Base-by-base conservation (phyloP, 805 yeast genomes). In the Peterozyma toletana region DNA sequence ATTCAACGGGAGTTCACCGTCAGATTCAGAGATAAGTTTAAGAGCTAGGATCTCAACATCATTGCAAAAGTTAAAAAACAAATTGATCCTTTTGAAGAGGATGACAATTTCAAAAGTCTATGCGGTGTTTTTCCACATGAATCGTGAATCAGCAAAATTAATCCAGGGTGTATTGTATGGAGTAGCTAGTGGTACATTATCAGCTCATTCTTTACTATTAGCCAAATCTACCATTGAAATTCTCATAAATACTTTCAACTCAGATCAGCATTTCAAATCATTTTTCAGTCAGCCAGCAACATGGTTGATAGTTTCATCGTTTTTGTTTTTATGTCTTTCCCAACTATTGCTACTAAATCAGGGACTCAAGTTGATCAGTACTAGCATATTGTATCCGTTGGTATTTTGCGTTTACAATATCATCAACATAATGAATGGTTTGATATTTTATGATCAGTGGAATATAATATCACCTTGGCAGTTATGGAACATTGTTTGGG, bases 181-280 rank as follows among this genome's bases (percentile, higher is more conserved):
- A 1, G 54, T 78, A 15, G 66, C 79, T 4, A 77, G 88, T 39
- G 96, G 96, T 2, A 76, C 81, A 0, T 66, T 88, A 39, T 84
- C 95, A 0, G 96, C 96, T 0, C 95, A 86, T 57, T 85, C 96
- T 2, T 71, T 89, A 40, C 68, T 89, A 45, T 71, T 87, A 62
- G 96, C 96, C n/a, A 88, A 88, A 60, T 78, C 89, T 0, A 75
- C 86, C 0, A 84, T 88, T 16, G 95, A 86, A 53, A 75, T 86
- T 11, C 54, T 83, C 2, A 59, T 83, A 2, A 68, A 63, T 46
- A 74, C 70, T 30, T 63, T 66, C 35, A 59, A 50, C 48, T 56
- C 52, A 60, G 40, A 61, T 58, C 42, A 43, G 47, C 34, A 41
- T 57, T 49, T 40, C 53, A 47, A 47, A 56, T 41, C 37, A 54